A percentile compares a stretch with the other conserved stretches of the same genome.
Conservation (phyloP, 441 rosid genomes). For the Daphne laureola region DNA sequence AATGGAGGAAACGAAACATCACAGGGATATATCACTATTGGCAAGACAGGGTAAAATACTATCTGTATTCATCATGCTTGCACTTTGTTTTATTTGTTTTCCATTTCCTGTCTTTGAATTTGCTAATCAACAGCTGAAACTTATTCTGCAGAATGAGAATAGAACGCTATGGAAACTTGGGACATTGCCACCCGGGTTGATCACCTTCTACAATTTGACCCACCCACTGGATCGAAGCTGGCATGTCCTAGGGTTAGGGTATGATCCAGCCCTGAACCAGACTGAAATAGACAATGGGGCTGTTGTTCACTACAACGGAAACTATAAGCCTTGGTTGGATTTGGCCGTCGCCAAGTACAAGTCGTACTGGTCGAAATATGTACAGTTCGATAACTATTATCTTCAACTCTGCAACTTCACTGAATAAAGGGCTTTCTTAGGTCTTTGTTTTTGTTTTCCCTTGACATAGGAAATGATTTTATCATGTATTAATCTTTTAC, state of each 20-base stretch:
- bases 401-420: conserved; percentile 57
- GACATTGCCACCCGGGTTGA: conserved; percentile 88
- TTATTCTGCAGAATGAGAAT: conserved; percentile 74
- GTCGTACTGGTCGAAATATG: conserved; percentile 77
- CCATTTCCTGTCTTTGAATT: neutral
- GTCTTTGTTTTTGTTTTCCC: neutral
- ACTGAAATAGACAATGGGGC: conserved; percentile 81
- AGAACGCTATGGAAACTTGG: conserved; percentile 97
- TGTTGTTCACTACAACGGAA: conserved; percentile 89
- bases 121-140: conserved; percentile 14
- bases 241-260: conserved; percentile 92
- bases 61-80: neutral
- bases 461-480: neutral
- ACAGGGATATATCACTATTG: conserved; percentile 86
- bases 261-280: conserved; percentile 89
- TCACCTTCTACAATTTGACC: conserved; percentile 91
- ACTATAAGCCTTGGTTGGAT: conserved; percentile 94
- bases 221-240: conserved; percentile 70
- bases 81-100: conserved; percentile 1
- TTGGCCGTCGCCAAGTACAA: conserved; percentile 78
- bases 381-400: conserved; percentile 59
- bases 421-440: conserved; percentile 16
- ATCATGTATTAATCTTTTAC: neutral
- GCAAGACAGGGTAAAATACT: conserved; percentile 75
- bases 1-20: conserved; percentile 80